Conservation (phyloP, 2,329 filamentous ascomycete species). For the Claviceps maximensis region DNA sequence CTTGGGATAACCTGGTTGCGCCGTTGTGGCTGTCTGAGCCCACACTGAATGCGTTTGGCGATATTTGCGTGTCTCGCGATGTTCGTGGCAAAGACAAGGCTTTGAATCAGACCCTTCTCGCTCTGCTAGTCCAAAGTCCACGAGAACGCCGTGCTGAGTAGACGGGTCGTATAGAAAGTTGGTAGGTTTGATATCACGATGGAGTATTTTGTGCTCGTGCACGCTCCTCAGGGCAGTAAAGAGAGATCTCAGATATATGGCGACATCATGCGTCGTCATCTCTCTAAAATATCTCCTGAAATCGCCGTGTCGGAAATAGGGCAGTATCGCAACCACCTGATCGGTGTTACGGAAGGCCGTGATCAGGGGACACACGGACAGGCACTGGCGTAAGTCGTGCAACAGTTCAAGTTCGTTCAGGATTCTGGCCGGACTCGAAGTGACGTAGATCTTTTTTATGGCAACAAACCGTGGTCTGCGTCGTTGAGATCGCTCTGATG, state of each 20-base stretch:
- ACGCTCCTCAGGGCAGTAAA: slow-evolving; percentile 77
- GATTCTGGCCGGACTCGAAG: slow-evolving; percentile 83
- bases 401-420: slow-evolving; percentile 93
- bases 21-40: slow-evolving; percentile 33
- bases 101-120: slow-evolving; percentile 63
- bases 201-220: slow-evolving; percentile 72
- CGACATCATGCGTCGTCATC: slow-evolving; percentile 75
- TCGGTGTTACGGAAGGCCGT: slow-evolving; percentile 93
- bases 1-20: slow-evolving; percentile 66
- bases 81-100: slow-evolving; percentile 69
- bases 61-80: slow-evolving; percentile 46
- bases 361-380: slow-evolving; percentile 85
- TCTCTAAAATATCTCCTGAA: slow-evolving; percentile 90
- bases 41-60: slow-evolving; percentile 45
- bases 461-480: slow-evolving; percentile 63
- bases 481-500: slow-evolving; percentile 17
- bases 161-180: slow-evolving; percentile 89
- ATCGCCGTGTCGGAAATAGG: slow-evolving; percentile 91
- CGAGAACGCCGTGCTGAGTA: slow-evolving; percentile 71
- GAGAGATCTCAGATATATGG: slow-evolving; percentile 76
- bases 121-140: slow-evolving; percentile 98
- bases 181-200: slow-evolving; percentile 93
- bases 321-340: slow-evolving; percentile 87
- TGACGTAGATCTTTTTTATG: slow-evolving; percentile 99
- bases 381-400: slow-evolving; percentile 69